Base-by-base conservation (phyloP, 306 rosid genomes). In the Delonix regia region DNA sequence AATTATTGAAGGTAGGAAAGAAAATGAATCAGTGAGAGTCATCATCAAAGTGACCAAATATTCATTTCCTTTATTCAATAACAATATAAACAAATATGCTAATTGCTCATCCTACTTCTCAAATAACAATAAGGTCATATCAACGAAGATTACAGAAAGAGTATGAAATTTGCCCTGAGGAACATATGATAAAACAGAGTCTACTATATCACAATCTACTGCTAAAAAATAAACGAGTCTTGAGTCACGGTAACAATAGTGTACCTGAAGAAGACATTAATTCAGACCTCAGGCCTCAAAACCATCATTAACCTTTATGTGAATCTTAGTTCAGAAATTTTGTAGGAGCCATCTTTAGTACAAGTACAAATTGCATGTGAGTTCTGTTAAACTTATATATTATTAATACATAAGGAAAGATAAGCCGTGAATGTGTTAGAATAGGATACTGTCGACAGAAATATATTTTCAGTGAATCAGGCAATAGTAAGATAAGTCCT, bases 101-200 rank as follows among this genome's bases (percentile, higher is more conserved):
- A 28, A 70, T 70, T 70, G 69, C 56, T 74, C 12, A 60, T 44
- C 19, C 70, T 16, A 27, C 28, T 60, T 42, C 45, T 6, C 36
- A 42, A 45, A 18, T 45, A 30, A 44, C 21, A 27, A 39, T 4
- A 4, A 30, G 33, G 33, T 30, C 33, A 30, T 30, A 30, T 30
- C 33, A 30, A 30, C 1, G 33, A 30, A 30, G 45, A 39, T 16
- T 41, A 59, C 2, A 25, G 21, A 28, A 60, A 44, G 77, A 34
- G 59, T 19, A 74, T 6, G 15, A 52, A 11, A 44, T 25, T 60
- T 44, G 44, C 56, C 41, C 57, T 41, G 56, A 27, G 16, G 42
- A 56, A 57, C 9, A 14, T 30, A 51, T 49, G 61, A 70, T 71
- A 28, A 19, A 61, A 73, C 69, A 73, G 78, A 73, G 67, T 10